phyloP scores from a whole-genome alignment of 2,329 filamentous ascomycete species.

The Phymatotrichopsis omnivora region DNA sequence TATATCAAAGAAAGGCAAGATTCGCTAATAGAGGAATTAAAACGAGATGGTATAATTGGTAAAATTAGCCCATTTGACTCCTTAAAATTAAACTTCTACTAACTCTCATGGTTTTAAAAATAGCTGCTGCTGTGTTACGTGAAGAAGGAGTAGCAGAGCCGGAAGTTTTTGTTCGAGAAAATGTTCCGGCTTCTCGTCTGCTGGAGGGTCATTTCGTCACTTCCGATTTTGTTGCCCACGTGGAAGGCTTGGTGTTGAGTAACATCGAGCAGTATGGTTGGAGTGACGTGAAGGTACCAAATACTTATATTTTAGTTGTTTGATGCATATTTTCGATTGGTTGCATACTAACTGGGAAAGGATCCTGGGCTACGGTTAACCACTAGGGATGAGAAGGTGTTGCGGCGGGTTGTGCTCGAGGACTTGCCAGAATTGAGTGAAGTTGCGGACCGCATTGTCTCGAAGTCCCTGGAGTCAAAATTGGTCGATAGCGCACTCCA shows the following conservation, averaged over 20 bases:
- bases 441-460: slow-evolving; percentile 17
- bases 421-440: slow-evolving; percentile 12
- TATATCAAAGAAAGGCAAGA: slow-evolving; percentile 20
- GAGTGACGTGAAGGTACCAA: slow-evolving; percentile 24
- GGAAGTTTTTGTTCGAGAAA: slow-evolving; percentile 15
- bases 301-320: neutral
- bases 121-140: slow-evolving; percentile 16
- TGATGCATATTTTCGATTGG: neutral
- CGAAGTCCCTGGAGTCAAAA: slow-evolving; percentile 13
- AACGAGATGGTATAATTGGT: slow-evolving; percentile 21
- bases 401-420: slow-evolving; percentile 14
- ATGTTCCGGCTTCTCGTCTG: slow-evolving; percentile 14
- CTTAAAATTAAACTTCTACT: slow-evolving; percentile 1
- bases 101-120: neutral
- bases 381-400: slow-evolving; percentile 14
- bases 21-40: slow-evolving; percentile 19
- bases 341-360: slow-evolving; percentile 13
- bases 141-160: slow-evolving; percentile 19
- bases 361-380: slow-evolving; percentile 18
- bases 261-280: slow-evolving; percentile 21
- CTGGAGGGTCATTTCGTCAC: slow-evolving; percentile 23
- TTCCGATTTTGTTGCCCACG: slow-evolving; percentile 14
- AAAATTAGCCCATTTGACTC: too few species aligned
- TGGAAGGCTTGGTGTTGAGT: slow-evolving; percentile 11
- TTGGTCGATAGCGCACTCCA: slow-evolving; percentile 9